Base-by-base conservation (phyloP, 2,329 filamentous ascomycete genomes). In the Thermomyces lanuginosus region DNA sequence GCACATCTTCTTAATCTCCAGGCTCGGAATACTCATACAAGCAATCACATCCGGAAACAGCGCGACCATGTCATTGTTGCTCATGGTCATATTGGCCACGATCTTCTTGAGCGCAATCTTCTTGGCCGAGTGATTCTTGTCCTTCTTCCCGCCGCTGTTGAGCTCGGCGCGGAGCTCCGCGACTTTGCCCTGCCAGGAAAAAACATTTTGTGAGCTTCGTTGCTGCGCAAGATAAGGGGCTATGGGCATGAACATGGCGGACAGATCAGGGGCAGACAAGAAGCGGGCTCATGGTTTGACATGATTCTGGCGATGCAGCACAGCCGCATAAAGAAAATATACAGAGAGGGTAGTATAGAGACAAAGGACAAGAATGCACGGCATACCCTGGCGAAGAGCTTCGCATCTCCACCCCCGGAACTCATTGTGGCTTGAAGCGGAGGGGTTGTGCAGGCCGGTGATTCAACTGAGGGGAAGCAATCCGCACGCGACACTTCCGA, bases 1-100 rank as follows among this genome's bases (percentile, higher is more conserved):
- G 58, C 89, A 95, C 89, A 98, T 98, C 66, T 98, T 98, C 69
- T 98, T 98, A 58, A 98, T 93, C 58, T 98, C 89, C 51, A 98
- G 61, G 44, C 79, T 92, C 27, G 76, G 77, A 36, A 98, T 80
- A 42, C 80, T 73, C 89, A 98, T 98, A 63, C 86, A 95, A 36
- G 66, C 74, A 42, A 98, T 80, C 33, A 98, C 78, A 49, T 98
- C 89, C 10, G 86, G 83, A 43, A 98, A 98, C 27, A 98, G 64
- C 20, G 82, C 83, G 29, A 95, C 78, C 89, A 98, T 98, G 55
- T 98, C 89, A 49, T 95, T 98, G 60, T 98, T 98, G 69, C 86
- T 95, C 89, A 98, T 98, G 38, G 89, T 98, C 89, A 98, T 98
- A 53, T 98, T 98, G 51, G 89, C 89, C 43, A 98, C 89, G 42